Percentiles rank a stretch among this genome's conserved stretches.
Evolutionary conservation across 371 early-diverging fungal species (phyloP).

Genomic region (Circinella minor): DNA sequence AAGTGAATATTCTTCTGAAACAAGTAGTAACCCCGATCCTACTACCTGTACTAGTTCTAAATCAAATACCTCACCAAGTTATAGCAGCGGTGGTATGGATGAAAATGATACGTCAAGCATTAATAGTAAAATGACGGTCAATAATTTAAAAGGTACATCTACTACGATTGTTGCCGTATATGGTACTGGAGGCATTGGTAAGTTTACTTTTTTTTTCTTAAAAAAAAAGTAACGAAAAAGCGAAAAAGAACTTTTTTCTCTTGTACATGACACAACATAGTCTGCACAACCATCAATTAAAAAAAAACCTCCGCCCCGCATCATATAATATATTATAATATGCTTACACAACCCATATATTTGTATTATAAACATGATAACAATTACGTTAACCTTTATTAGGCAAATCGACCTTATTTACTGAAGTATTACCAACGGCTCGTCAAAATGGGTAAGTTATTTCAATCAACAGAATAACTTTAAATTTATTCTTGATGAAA

Average conservation of each 20-base stretch:
- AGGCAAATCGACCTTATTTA: slow-evolving; percentile 46
- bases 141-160: slow-evolving; percentile 18
- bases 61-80: slow-evolving; percentile 40
- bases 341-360: neutral
- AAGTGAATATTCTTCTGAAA: slow-evolving; percentile 29
- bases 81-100: slow-evolving; percentile 34
- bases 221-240: too few relatives aligned
- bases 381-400: neutral
- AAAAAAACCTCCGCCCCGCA: too few relatives aligned
- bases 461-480: neutral
- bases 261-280: neutral
- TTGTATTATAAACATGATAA: neutral
- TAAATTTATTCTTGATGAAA: neutral
- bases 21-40: slow-evolving; percentile 4
- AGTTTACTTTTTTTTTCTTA: too few relatives aligned
- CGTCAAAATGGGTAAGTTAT: slow-evolving; percentile 42
- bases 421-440: slow-evolving; percentile 41
- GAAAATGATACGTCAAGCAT: slow-evolving; percentile 36
- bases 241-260: too few relatives aligned
- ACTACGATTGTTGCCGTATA: slow-evolving; percentile 38
- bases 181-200: slow-evolving; percentile 48
- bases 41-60: slow-evolving; percentile 13
- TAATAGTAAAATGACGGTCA: slow-evolving; percentile 16
- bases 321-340: neutral
- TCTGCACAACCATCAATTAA: neutral